A percentile compares a stretch with the other conserved stretches of the same genome.
phyloP scores from a whole-genome alignment of 1,284 basidiomycete species.

The Inonotus obliquus region DNA sequence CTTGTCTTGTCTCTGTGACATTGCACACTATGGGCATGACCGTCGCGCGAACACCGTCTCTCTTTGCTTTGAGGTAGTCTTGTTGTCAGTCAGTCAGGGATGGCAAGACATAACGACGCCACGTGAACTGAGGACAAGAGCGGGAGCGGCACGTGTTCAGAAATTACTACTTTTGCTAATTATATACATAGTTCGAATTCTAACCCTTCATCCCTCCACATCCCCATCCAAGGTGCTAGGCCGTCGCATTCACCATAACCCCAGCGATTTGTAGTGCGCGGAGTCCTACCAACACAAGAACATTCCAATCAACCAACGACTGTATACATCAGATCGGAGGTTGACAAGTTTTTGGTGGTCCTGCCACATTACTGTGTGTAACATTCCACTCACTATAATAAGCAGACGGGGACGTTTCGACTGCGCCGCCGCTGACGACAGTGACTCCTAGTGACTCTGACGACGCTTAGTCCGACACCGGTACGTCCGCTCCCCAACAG shows the following conservation, averaged over 20 bases:
- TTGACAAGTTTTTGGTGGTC: background rate
- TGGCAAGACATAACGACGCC: background rate
- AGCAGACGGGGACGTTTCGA: no score
- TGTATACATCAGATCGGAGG: conserved; percentile 2
- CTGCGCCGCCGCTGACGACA: background rate
- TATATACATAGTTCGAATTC: background rate
- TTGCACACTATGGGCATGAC: no score
- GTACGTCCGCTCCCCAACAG: conserved; percentile 1
- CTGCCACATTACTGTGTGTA: background rate
- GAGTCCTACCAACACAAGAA: no score
- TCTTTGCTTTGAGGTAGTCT: background rate
- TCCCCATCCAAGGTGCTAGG: background rate
- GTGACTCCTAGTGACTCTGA: no score
- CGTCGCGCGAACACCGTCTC: no score
- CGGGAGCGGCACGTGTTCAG: background rate
- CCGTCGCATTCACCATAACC: background rate
- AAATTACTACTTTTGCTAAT: background rate
- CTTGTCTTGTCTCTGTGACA: no score
- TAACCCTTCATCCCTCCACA: background rate
- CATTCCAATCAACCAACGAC: background rate
- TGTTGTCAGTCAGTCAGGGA: background rate
- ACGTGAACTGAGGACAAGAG: background rate
- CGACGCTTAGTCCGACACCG: no score
- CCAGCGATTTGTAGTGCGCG: background rate
- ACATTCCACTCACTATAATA: no score